Evolutionary conservation across 192 early-diverging fungal genomes (phyloP).

Genomic region (Entrophospora sp.): DNA sequence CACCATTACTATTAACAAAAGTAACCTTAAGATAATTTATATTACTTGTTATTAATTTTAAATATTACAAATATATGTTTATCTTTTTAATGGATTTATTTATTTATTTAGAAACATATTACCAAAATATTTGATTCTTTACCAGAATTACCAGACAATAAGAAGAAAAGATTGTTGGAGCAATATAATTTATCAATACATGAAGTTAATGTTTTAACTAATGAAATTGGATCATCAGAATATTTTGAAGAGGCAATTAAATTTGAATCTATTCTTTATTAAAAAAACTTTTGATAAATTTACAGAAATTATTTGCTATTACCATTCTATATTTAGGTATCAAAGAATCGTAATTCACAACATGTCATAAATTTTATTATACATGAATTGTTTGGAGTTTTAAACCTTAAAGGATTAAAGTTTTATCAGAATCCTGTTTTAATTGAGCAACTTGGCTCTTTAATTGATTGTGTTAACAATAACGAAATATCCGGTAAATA

Average conservation of each 20-base stretch:
- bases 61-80: no score
- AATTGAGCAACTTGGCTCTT: conserved; percentile 40
- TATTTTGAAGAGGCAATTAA: conserved; percentile 60
- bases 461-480: conserved; percentile 53
- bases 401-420: conserved; percentile 31
- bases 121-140: conserved; percentile 32
- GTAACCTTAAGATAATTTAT: not conserved
- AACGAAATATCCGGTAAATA: conserved; percentile 48
- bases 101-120: conserved; percentile 35
- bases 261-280: conserved; percentile 11
- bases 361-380: conserved; percentile 43
- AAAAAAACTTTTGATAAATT: conserved; percentile 5
- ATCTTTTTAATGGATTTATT: not conserved
- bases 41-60: no score
- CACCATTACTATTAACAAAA: conserved; percentile 36
- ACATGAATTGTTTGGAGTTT: conserved; percentile 49
- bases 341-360: conserved; percentile 27
- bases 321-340: no score
- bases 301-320: not conserved
- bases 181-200: conserved; percentile 51
- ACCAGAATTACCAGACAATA: conserved; percentile 68
- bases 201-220: conserved; percentile 56
- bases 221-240: conserved; percentile 58
- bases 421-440: conserved; percentile 45
- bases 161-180: conserved; percentile 41